Evolutionary conservation across 257 asterid species (phyloP), one percentile per base, ranked within the genome.

Genomic region (Solanum chaucha): DNA sequence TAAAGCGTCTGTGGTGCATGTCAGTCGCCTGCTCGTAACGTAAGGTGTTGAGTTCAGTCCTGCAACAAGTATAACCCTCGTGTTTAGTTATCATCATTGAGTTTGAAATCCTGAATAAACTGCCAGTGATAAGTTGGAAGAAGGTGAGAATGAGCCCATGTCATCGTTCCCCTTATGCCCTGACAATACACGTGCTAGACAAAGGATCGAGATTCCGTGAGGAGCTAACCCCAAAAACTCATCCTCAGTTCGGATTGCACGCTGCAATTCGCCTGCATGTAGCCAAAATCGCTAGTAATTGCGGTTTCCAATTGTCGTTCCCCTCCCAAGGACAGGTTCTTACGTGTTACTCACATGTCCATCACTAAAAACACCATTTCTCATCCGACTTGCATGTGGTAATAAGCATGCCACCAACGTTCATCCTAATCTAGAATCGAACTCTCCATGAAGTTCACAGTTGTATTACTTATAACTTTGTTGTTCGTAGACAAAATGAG

Each of bases 1-100:
- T 51, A 51, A 51, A 51, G 61, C 9, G 9, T 51, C 22, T 51
- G 1, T 17, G 8, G 0, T 46, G 55, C 19, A 46, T 46, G 55
- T 0, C 19, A 0, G 0, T 46, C 0, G 6, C 1, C 55, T 0
- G 9, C n/a, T 55, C 64, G 1, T 55, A 6, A 0, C 1, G n/a
- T 55, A 55, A 19, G 64, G 24, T 17, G 0, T 55, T 55, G 1
- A 17, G 10, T 55, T 19, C 19, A 55, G 24, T 55, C 4, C 10
- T 1, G 4, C 4, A 51, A 17, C 22, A 1, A 51, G n/a, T 0
- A 0, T 55, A 55, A 55, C 0, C 64, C 64, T 55, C 10, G 10
- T 19, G 0, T 55, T 55, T 55, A 19, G 64, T 55, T 55, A 0
- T 19, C 24, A 55, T 55, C 10, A 19, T 55, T 17, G 24, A 19